Base-by-base conservation (phyloP, 805 yeast species). In the Lachancea waltii region DNA sequence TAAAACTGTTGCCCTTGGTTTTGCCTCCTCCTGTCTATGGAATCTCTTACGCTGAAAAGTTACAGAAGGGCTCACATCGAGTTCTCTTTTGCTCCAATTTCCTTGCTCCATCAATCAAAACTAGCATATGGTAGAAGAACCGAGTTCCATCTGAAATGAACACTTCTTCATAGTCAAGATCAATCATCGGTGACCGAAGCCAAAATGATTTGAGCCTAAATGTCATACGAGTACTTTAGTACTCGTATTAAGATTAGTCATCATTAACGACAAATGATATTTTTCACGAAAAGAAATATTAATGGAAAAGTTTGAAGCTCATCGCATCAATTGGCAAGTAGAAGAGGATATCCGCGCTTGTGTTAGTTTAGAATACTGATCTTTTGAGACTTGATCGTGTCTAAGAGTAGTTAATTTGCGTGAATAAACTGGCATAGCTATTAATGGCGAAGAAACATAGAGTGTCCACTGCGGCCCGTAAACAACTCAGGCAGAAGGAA, bases 381-480 rank as follows among this genome's bases (percentile, higher is more conserved):
- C n/a, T n/a, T n/a, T n/a, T n/a, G n/a, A n/a, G n/a, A n/a, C n/a
- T 5, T n/a, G 16, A n/a, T n/a, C n/a, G 13, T 9, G 11, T 5
- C 15, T 8, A 15, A 21, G 18, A 8, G 5, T 9, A 8, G 22
- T 7, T n/a, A n/a, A n/a, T n/a, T n/a, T n/a, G n/a, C n/a, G n/a
- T n/a, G n/a, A n/a, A n/a, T n/a, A n/a, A n/a, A n/a, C n/a, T n/a
- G n/a, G 10, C 16, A 24, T 15, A 26, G 9, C 19, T 37, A 31
- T 23, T 16, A 15, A 67, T 67, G 72, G 69, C 68, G 2, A 65
- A 52, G 46, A 64, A 60, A 42, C 50, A 43, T 14, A 64, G 46
- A 37, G 36, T 52, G n/a, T 54, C 60, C 2, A 56, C 61, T 1
- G 35, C 56, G 6, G 60, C 63, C 40, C 67, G 72, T 49, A 65